Base-by-base conservation (phyloP, 1,284 basidiomycete species). In the Cryptococcus sp. region DNA sequence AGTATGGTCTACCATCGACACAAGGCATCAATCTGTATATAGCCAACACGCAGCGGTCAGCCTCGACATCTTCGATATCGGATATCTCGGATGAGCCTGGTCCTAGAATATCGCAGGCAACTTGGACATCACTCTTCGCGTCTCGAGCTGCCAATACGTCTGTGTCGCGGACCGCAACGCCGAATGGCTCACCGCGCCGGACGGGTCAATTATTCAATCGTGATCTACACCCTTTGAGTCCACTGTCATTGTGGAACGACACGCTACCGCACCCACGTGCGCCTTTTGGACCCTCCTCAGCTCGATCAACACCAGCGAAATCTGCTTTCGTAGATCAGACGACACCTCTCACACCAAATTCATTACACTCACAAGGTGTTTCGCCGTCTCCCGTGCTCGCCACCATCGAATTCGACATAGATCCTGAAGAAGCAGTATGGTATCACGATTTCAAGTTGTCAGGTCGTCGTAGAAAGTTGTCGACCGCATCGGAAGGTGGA, bases 361-460 rank as follows among this genome's bases (percentile, higher is more conserved):
- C 65, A 28, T 28, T 25, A 22, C 48, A 7, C 11, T 49, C 49
- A 24, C 46, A 41, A n/a, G 42, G 14, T 4, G 34, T 45, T 7
- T 31, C 50, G 2, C 31, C 24, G 11, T 32, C 49, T 7, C 61
- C 66, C 0, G 58, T 73, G 3, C 63, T 74, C 10, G 73, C 69
- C 4, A 66, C 68, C 2, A 70, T 76, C 25, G 73, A 74, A 47
- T 76, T 76, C 53, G 72, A 76, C 46, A 52, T 76, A 24, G 70
- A 73, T 54, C 50, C 58, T 2, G 53, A 64, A 11, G 54, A 62
- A 31, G 73, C 72, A 3, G 57, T 50, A 14, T 75, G 73, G 73
- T 64, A 63, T 42, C 59, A 61, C 18, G 59, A 58, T 4, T 75
- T 66, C 63, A 42, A 54, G n/a, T 34, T 37, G 44, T 40, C 46